Base-by-base conservation (phyloP, 78 protist genomes). In the Speleostelium caveatum region DNA sequence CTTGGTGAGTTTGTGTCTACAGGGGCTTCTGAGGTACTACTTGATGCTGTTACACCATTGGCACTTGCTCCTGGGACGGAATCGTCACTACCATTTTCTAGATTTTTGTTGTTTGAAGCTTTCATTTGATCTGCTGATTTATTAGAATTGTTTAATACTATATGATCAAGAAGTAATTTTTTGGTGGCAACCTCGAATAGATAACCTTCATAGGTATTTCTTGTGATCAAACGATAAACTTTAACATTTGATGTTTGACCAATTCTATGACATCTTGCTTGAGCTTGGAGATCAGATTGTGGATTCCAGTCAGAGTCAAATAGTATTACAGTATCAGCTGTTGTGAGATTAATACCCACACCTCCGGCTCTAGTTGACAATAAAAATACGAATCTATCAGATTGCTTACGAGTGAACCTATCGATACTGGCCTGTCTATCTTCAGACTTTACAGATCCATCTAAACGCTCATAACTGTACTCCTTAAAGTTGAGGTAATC, bases 281-380 rank as follows among this genome's bases (percentile, higher is more conserved):
- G 96, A 24, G 96, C 89, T 56, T 98, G 99, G 33, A 98, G 8
- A 61, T 98, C 99, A 28, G 96, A 89, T 77, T 97, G 99, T 17
- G 99, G 99, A 79, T 98, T 97, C 99, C 99, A 98, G 73, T 98
- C 99, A n/a, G 89, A 51, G 69, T 98, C 99, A 71, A 95, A 97
- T 67, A 98, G 95, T 66, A 98, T 73, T 24, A 98, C 99, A 10
- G 96, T 98, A 73, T 98, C 98, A 30, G 99, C 98, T 3, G 97
- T 74, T n/a, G 96, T 79, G 41, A 98, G 74, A 66, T 96, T 98
- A 77, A 98, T 95, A 71, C 99, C 99, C 22, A 96, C 88, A 28
- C 99, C 99, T 55, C 99, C 99, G 1, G 99, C 98, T n/a, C 98
- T 73, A 24, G 99, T 98, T 38, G 95, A 86, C 30, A 97, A 89